phyloP scores from a whole-genome alignment of 2,329 filamentous ascomycete genomes.

The Polytolypa hystricis region DNA sequence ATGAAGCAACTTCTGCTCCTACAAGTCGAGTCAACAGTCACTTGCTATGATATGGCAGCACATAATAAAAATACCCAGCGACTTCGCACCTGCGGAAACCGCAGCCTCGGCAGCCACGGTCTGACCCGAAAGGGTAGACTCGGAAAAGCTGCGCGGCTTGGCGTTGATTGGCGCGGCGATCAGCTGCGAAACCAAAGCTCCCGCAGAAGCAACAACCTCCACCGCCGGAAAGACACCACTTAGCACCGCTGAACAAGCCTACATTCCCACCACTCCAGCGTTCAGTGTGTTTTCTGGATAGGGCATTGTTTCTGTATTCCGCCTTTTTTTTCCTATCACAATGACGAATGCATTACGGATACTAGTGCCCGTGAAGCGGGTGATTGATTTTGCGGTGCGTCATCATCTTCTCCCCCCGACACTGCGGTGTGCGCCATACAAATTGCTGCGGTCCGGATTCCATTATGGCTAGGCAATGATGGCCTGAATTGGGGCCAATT shows the following conservation, averaged over 20 bases:
- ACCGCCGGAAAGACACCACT: neutral
- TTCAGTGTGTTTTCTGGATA: neutral
- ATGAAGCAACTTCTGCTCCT: no score
- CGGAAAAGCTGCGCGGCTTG: neutral
- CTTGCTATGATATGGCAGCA: no score
- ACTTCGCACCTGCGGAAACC: no score
- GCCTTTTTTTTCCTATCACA: conserved; percentile 10
- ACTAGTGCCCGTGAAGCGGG: conserved; percentile 70
- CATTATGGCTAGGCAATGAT: no score
- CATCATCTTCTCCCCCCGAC: no score
- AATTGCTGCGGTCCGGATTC: no score
- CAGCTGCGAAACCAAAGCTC: neutral
- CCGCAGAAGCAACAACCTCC: neutral
- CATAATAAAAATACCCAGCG: no score
- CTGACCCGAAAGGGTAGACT: conserved; percentile 3
- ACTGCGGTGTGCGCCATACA: no score
- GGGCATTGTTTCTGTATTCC: neutral
- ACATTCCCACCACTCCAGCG: neutral
- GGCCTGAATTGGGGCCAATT: no score
- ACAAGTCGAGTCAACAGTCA: no score
- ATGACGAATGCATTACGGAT: conserved; percentile 52
- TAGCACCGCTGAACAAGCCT: neutral
- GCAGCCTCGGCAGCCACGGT: no score
- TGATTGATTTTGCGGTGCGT: conserved; percentile 75
- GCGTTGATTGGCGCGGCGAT: neutral